Base-by-base conservation (phyloP, 768 basidiomycete species). In the Russula vinacea region DNA sequence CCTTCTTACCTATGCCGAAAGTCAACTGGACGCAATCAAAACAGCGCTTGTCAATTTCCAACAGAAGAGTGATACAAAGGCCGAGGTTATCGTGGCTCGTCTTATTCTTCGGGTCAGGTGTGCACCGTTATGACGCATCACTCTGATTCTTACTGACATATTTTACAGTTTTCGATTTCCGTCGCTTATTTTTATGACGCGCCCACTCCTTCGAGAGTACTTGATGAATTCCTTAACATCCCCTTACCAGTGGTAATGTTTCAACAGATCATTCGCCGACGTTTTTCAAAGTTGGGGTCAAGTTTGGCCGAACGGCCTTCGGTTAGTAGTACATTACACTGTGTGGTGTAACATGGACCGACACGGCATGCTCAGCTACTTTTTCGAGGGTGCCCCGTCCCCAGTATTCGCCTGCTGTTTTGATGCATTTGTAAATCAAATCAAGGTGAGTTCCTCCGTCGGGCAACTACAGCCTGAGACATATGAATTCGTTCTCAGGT, bases 151-250 rank as follows among this genome's bases (percentile, higher is more conserved):
- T 13, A 2, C 58, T 17, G 13, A 68, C 4, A 1, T 6, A 16
- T 4, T 26, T 37, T 2, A 16, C 42, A 60, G 50, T n/a, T 54
- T 14, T 3, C 22, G 1, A 2, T 50, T 19, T 5, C 13, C 10
- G 3, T 45, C 32, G 1, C 44, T 9, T 11, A 57, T 1, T 70
- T 68, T 49, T 71, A 71, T 51, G 67, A 71, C 50, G 69, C 50
- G 0, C 69, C 70, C 3, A 45, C 56, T 5, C 62, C 65, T 24
- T 56, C 26, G 1, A 63, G 65, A 7, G 39, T 66, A 7, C 67
- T 71, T 40, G 69, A 68, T 2, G 69, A 67, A 24, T 53, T 71
- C 39, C 53, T 71, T 51, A 32, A 57, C 2, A 63, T 66, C 17
- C 65, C 65, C 3, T 26, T 32, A 6, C 29, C 49, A 16, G 42